Evolutionary conservation across 2,329 filamentous ascomycete species (phyloP), one percentile per base, ranked within the genome.

Genomic region (Ramularia endophylla): DNA sequence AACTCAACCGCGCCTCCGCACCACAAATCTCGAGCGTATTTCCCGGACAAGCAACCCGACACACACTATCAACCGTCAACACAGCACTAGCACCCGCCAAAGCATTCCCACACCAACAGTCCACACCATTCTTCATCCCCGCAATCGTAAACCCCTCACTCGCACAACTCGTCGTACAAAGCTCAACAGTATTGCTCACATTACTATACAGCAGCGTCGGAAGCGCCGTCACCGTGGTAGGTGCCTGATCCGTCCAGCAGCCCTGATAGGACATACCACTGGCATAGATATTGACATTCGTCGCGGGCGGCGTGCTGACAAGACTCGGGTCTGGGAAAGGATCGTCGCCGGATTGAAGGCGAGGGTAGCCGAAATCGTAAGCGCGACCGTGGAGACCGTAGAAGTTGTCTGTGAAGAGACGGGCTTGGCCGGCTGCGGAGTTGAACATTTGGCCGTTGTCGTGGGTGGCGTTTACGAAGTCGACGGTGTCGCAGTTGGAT

Each of bases 341-440:
- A 27, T 60, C 54, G 36, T 62, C 61, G 13, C 58, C 55, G 17
- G 45, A 36, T 33, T 59, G 54, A 17, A 47, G 46, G 19, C 61
- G 56, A 8, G 58, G 60, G 41, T 58, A 62, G 11, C 58, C 60
- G 28, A 57, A 59, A 40, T 62, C 59, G 36, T 53, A 59, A 15
- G 58, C 53, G 11, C 51, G 52, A 6, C 41, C 38, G 8, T 50
- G 47, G 19, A 54, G 45, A 30, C 62, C 59, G 37, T 58, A 56
- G 40, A 62, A 62, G 50, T 64, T 62, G 48, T 62, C 59, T 15
- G 50, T 48, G 52, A 62, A 62, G 15, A 64, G 46, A 34, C 60
- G 54, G 22, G 58, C 56, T 18, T 48, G 49, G n/a, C 59, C 59
- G 8, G 59, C 56, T 4, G 47, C 28, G 1, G 60, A 59, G 15